Base-by-base conservation (phyloP, 2,329 filamentous ascomycete species). In the Rhexocercosporidium sp. region DNA sequence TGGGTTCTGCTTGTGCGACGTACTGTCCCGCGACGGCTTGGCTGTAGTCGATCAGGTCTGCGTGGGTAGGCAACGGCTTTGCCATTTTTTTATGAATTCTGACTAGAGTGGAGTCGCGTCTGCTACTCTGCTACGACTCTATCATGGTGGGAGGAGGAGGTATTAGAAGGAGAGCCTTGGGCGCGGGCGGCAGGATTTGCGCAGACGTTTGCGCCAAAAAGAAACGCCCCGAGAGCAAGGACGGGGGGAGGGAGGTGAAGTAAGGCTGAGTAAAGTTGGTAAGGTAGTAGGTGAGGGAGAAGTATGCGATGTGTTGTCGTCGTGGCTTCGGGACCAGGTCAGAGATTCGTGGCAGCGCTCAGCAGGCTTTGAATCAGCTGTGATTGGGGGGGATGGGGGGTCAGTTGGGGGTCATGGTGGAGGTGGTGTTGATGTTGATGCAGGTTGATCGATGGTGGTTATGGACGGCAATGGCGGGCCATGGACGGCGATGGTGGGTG, bases 1-100 rank as follows among this genome's bases (percentile, higher is more conserved):
- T 46, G 22, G 53, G 62, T 39, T 22, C n/a, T 49, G 12, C 22
- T 61, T 53, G 61, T 46, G 66, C 56, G 62, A 86, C 92, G 85
- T 84, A 94, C 92, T 96, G 93, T 80, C 93, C 93, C 70, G 93
- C 93, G 69, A 94, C 93, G 60, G 91, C 92, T 76, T 93, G 85
- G 74, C 88, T 87, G 80, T 91, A 96, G 63, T 89, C 85, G 72
- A 88, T 83, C 54, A 94, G 83, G 66, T 89, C 87, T 65, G 86
- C 82, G 64, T 65, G 72, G 18, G 67, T 68, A 6, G 75, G 75
- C 47, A 89, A 79, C 51, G 78, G 74, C 70, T 76, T 79, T 14
- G 78, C 70, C 79, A 82, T 82, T 53, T 72, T 77, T 64, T n/a
- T n/a, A n/a, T n/a, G n/a, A n/a, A 69, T 62, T 59, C 34, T 47